These are phyloP conservation scores for Ensete ventricosum DNA, from an alignment of 176 grass and related monocot species.

Conservation along the genomic window DNA sequence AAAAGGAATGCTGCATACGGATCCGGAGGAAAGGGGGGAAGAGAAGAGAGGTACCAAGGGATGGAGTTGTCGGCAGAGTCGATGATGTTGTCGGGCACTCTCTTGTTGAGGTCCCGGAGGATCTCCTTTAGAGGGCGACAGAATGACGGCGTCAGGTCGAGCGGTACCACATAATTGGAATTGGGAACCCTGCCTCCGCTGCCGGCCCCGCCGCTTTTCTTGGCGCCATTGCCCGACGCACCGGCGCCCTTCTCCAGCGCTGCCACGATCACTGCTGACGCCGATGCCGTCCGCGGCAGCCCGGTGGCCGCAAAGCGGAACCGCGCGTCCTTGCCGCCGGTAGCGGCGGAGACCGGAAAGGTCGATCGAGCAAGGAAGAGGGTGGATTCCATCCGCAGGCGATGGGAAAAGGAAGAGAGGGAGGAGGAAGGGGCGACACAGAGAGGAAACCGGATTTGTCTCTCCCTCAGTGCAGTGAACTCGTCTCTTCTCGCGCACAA, in stretches of 20 bases:
- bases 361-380: conserved; percentile 1
- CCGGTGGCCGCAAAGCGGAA: background rate
- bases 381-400: background rate
- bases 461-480: too few species aligned
- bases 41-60: conserved; percentile 42
- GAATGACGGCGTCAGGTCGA: conserved; percentile 61
- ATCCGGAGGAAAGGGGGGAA: background rate
- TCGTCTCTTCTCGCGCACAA: too few species aligned
- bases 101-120: conserved; percentile 96
- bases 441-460: too few species aligned
- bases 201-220: background rate
- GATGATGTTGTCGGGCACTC: conserved; percentile 99
- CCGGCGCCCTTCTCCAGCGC: conserved; percentile 40
- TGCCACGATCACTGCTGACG: conserved; percentile 11
- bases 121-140: conserved; percentile 91
- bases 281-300: background rate
- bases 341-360: background rate
- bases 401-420: too few species aligned
- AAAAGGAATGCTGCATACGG: background rate
- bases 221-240: conserved; percentile 14
- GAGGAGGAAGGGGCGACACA: too few species aligned
- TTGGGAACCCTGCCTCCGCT: conserved; percentile 49
- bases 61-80: conserved; percentile 51
- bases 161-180: conserved; percentile 96
- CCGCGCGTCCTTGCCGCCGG: background rate